Base-by-base conservation (phyloP, 2,329 filamentous ascomycete genomes). In the Colletotrichum sp. region DNA sequence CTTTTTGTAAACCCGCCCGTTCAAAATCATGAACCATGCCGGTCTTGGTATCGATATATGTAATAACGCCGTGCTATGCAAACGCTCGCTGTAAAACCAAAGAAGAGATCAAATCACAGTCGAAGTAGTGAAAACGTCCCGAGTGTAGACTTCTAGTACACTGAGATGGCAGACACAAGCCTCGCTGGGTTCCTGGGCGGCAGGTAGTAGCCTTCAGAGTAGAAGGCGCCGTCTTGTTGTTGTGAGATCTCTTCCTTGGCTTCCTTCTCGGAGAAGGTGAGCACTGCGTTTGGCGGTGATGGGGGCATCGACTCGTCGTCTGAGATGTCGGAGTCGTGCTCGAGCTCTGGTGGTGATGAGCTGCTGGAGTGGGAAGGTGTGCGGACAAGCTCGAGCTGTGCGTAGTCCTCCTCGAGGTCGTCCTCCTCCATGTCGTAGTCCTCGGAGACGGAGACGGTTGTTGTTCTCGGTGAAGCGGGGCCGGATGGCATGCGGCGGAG, bases 251-350 rank as follows among this genome's bases (percentile, higher is more conserved):
- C 82, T 82, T 82, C 82, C 81, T 85, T 86, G 79, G 78, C 79
- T 80, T 91, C 87, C 87, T 93, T 91, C 80, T 91, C 88, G 61
- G 89, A 86, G 81, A 95, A 94, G 55, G 88, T 85, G 69, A 95
- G 85, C 44, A 89, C 83, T 32, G 89, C 83, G 27, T 88, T 87
- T 59, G 91, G 90, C 48, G 93, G 93, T 76, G 93, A 94, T 25
- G 93, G 93, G 9, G 94, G 94, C 91, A 95, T 91, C 64, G 89
- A 86, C 79, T 94, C 93, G 85, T 96, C 94, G 80, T 95, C 94
- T 73, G 92, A 93, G 3, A 91, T 92, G 77, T 93, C 93, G 39
- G 88, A 90, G 77, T 90, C 91, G 84, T 95, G 93, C 80, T 92
- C 87, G 74, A 95, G 91, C 83, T 95, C 94, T 11, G 94, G 94